Evolutionary conservation across 768 basidiomycete genomes (phyloP), one percentile per base, ranked within the genome.

Genomic region (Hericium rajendrae): DNA sequence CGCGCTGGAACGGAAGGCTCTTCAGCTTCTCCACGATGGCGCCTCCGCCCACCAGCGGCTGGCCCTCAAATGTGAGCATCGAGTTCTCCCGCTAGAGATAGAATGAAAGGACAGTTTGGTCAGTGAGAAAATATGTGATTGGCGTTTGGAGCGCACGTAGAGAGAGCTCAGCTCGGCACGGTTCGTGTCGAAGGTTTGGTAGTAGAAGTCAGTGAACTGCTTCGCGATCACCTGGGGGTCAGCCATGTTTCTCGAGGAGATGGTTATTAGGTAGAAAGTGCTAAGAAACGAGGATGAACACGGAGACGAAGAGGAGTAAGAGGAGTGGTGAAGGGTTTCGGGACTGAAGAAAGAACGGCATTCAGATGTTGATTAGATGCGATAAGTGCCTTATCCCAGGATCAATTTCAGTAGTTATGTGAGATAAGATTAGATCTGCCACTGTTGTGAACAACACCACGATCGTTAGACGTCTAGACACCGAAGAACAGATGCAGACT

Each of bases 141-240:
- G 26, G 32, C 50, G 51, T 54, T 52, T 55, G 32, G 53, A 11
- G 83, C 88, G 64, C 59, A 97, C 95, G 73, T 97, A 97, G 71
- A 97, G 85, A 38, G 72, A 48, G 2, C 60, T 63, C 54, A 98
- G 80, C 2, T 59, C 53, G 0, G 68, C 49, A 43, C 94, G 82
- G 69, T 86, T 70, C 6, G 68, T 2, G 67, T 92, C 87, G 66
- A 97, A 95, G 1, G 80, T 82, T 0, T 59, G 2, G 74, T 97
- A 97, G 81, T 97, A 97, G 73, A 78, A 95, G 32, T 82, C 73
- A 60, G 80, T 78, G 69, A 91, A 93, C 65, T 92, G 83, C 68
- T 82, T 78, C 9, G 92, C 91, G 68, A 97, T 77, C 8, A 70
- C 62, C 67, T 80, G 79, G 68, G 88, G 77, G 72, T 93, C 90